Percentiles rank a stretch among this genome's conserved stretches.
These are phyloP conservation scores for Malania oleifera DNA, from an alignment of 164 flowering plant genomes.

Conservation along the genomic window DNA sequence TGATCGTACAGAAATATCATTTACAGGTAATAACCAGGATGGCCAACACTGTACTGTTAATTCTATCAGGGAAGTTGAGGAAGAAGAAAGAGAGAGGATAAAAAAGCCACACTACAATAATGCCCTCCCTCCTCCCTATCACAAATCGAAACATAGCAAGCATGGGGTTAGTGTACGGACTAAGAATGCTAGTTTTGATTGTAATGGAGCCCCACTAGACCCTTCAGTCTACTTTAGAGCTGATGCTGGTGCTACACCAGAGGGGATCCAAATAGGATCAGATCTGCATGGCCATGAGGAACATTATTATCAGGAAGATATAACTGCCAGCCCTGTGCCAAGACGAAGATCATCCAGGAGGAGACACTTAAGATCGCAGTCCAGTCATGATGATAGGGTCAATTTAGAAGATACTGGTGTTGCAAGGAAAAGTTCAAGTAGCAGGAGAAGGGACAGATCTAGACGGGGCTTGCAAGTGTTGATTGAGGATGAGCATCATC, in stretches of 20 bases:
- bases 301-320: slow-evolving; percentile 22
- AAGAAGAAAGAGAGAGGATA: slow-evolving; percentile 23
- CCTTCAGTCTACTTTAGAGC: slow-evolving; percentile 14
- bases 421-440: slow-evolving; percentile 34
- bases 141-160: slow-evolving; percentile 24
- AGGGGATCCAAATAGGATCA: slow-evolving; percentile 11
- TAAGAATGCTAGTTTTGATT: slow-evolving; percentile 11
- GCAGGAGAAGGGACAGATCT: slow-evolving; percentile 47
- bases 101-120: slow-evolving; percentile 28
- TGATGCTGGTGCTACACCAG: slow-evolving; percentile 14
- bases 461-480: slow-evolving; percentile 43
- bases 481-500: slow-evolving; percentile 37
- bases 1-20: slow-evolving; percentile 4
- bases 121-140: slow-evolving; percentile 41
- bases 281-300: slow-evolving; percentile 21
- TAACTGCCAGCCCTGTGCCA: slow-evolving; percentile 23
- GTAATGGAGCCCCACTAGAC: slow-evolving; percentile 15
- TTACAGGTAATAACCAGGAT: slow-evolving; percentile 12
- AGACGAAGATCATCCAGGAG: slow-evolving; percentile 56
- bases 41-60: slow-evolving; percentile 6
- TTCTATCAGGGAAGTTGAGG: slow-evolving; percentile 19
- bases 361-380: slow-evolving; percentile 42
- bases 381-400: slow-evolving; percentile 20
- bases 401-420: slow-evolving; percentile 25
- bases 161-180: slow-evolving; percentile 11